phyloP scores from a whole-genome alignment of 2,329 filamentous ascomycete species.

The Calonectria henricotiae region DNA sequence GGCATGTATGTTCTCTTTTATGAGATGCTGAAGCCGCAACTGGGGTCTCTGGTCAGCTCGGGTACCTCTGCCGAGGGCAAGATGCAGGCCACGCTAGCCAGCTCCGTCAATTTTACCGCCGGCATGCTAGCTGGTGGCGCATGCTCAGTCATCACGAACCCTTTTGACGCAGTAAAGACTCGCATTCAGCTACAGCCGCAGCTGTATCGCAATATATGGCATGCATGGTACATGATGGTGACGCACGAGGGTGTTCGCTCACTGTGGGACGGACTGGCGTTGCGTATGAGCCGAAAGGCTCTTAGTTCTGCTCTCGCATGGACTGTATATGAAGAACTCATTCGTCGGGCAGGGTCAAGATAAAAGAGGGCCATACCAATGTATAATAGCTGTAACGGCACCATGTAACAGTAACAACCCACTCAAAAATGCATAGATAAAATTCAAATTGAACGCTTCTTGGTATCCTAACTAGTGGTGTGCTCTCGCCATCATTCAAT shows the following conservation, averaged over 20 bases:
- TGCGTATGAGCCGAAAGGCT: slow-evolving; percentile 93
- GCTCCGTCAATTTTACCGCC: slow-evolving; percentile 88
- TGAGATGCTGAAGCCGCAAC: slow-evolving; percentile 82
- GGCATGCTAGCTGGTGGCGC: slow-evolving; percentile 85
- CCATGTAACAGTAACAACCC: slow-evolving; percentile 48
- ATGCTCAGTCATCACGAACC: slow-evolving; percentile 93
- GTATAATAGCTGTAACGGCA: slow-evolving; percentile 47
- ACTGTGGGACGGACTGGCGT: slow-evolving; percentile 87
- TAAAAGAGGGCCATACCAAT: slow-evolving; percentile 25
- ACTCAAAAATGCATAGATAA: slow-evolving; percentile 41
- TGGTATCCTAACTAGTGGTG: background rate
- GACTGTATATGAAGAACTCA: slow-evolving; percentile 96
- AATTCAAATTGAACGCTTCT: slow-evolving; percentile 32
- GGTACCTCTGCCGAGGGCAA: slow-evolving; percentile 41
- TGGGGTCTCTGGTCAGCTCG: slow-evolving; percentile 58
- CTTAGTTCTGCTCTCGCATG: slow-evolving; percentile 95
- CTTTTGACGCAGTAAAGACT: slow-evolving; percentile 97
- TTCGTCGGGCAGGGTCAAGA: slow-evolving; percentile 70
- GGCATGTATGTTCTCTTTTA: slow-evolving; percentile 96
- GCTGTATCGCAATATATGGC: slow-evolving; percentile 86
- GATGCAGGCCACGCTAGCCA: slow-evolving; percentile 57
- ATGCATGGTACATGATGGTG: slow-evolving; percentile 85
- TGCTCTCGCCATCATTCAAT: slow-evolving; percentile 9
- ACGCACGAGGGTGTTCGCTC: slow-evolving; percentile 84
- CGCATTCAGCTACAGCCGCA: slow-evolving; percentile 91